These are phyloP conservation scores for Sugiyamaella americana DNA, from an alignment of 805 yeast genomes.

Conservation along the genomic window DNA sequence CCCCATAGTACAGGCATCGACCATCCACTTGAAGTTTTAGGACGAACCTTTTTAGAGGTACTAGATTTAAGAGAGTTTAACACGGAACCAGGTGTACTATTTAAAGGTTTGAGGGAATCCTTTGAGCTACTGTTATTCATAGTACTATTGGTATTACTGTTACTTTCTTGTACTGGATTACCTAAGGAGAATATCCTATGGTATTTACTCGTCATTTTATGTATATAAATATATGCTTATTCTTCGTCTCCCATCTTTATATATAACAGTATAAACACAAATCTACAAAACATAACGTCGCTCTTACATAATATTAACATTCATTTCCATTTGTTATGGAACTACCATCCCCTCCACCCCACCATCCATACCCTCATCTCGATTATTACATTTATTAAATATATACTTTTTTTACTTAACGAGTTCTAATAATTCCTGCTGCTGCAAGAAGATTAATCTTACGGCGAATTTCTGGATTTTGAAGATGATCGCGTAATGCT, in stretches of 20 bases:
- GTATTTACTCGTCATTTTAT: background rate
- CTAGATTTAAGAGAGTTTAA: background rate
- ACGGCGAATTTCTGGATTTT: slow-evolving; percentile 84
- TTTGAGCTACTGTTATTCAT: background rate
- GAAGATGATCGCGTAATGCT: slow-evolving; percentile 95
- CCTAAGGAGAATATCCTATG: background rate
- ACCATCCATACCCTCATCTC: no score
- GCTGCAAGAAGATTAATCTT: slow-evolving; percentile 88
- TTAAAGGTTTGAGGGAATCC: background rate
- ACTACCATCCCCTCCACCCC: no score
- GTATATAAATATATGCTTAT: no score
- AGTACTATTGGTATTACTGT: no score
- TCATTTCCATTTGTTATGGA: no score
- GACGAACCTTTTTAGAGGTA: background rate
- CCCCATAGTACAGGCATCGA: background rate
- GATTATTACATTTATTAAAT: no score
- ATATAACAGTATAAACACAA: no score
- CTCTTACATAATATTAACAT: no score
- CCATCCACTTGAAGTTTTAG: background rate
- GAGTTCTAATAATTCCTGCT: slow-evolving; percentile 93
- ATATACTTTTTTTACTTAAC: no score
- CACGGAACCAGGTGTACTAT: background rate
- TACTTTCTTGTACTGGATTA: background rate
- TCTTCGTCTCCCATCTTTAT: no score
- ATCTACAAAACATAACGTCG: no score